These are phyloP conservation scores for Globisporangium cederbergense DNA, from an alignment of 352 stramenopile genomes.

Conservation along the genomic window DNA sequence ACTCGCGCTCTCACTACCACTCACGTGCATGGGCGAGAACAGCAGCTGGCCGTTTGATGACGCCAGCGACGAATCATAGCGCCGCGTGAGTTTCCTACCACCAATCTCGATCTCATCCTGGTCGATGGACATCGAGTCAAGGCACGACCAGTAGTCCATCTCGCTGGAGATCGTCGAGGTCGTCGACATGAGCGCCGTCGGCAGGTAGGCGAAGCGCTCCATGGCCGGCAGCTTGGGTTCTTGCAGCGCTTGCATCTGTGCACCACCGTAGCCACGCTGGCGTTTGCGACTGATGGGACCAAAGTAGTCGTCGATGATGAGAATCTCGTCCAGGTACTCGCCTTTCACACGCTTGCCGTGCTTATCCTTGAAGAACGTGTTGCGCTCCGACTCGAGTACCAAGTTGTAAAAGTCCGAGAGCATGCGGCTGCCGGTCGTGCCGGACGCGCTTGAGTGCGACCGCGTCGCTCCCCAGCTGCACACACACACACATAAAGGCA, in stretches of 20 bases:
- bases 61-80: slow-evolving; percentile 12
- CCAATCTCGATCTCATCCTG: slow-evolving; percentile 19
- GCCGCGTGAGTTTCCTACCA: slow-evolving; percentile 10
- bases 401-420: slow-evolving; percentile 81
- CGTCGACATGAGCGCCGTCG: slow-evolving; percentile 18
- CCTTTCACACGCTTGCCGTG: slow-evolving; percentile 53
- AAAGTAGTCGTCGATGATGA: slow-evolving; percentile 68
- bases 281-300: slow-evolving; percentile 9
- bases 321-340: slow-evolving; percentile 41
- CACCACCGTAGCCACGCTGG: background rate
- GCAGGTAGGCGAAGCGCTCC: slow-evolving; percentile 17
- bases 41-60: slow-evolving; percentile 13
- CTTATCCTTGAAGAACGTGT: slow-evolving; percentile 55
- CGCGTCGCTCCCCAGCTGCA: slow-evolving; percentile 38
- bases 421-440: slow-evolving; percentile 67
- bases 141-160: slow-evolving; percentile 38
- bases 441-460: slow-evolving; percentile 40
- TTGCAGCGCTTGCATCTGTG: background rate
- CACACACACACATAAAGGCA: background rate
- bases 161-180: slow-evolving; percentile 34
- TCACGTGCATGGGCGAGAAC: slow-evolving; percentile 21
- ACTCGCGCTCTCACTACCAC: background rate
- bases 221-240: slow-evolving; percentile 13
- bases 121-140: slow-evolving; percentile 19
- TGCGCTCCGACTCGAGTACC: slow-evolving; percentile 69